Evolutionary conservation across 495 filamentous ascomycete genomes (phyloP), one percentile per base, ranked within the genome.

Genomic region (Hypoxylon fragiforme): DNA sequence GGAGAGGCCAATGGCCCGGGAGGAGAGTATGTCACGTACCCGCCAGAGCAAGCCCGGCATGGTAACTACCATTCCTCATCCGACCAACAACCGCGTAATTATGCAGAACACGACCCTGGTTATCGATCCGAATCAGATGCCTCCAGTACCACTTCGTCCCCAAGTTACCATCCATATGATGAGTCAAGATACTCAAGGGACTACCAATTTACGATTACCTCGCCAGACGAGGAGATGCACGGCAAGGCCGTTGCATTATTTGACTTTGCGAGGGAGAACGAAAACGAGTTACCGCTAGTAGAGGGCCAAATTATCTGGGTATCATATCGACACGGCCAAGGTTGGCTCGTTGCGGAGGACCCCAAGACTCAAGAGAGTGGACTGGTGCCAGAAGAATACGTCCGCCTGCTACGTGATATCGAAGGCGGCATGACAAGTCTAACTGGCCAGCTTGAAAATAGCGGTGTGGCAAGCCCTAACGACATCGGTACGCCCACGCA

Each of bases 251-350:
- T 98, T 16, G 95, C 94, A 3, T 78, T 98, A 9, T 98, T 95
- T 64, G 90, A 96, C 68, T 98, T 98, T 68, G 83, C 85, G 44
- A 83, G 91, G 19, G 94, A 97, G 68, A 96, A 97, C 64, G 91
- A 96, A 64, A 98, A 96, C 60, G 94, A 98, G 72, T 81, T 98
- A 11, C 91, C 90, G 12, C 75, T 98, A 14, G 85, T 87, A 0
- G 94, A 98, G 70, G 95, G 95, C 24, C 94, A 98, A 65, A 87
- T 97, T 45, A 95, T 98, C 36, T 91, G 91, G 80, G 92, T 98
- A 32, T 92, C 89, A 7, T 98, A 96, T 66, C 79, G 94, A 22
- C 91, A 97, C 68, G 92, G 92, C 14, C 90, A 96, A 71, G 94
- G 94, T 34, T 98, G 94, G 94, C 77, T 98, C 31, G 94, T 98